These are phyloP conservation scores for Cymodocea nodosa DNA, from an alignment of 116 monocot genomes.

Conservation along the genomic window DNA sequence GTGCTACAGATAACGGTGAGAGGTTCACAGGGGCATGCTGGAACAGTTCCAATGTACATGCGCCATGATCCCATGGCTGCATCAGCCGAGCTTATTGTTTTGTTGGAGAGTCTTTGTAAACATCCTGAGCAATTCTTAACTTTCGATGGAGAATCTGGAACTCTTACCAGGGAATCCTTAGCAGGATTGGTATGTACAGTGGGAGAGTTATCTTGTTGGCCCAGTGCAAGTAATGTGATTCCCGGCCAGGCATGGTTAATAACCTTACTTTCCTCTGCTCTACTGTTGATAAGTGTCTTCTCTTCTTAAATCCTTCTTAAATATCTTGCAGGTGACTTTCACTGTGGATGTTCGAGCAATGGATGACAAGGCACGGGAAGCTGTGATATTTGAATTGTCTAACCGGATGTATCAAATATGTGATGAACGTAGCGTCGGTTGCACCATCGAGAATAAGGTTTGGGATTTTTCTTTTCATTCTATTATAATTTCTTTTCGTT, in stretches of 20 bases:
- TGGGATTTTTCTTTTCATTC: not conserved
- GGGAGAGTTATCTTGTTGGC: conserved; percentile 77
- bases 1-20: conserved; percentile 35
- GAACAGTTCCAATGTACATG: conserved; percentile 87
- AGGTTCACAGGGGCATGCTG: conserved; percentile 89
- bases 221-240: conserved; percentile 95
- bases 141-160: conserved; percentile 35
- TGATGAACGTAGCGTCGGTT: conserved; percentile 46
- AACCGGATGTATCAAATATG: conserved; percentile 43
- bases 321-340: conserved; percentile 45
- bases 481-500: not conserved
- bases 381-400: conserved; percentile 46
- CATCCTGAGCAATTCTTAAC: conserved; percentile 45
- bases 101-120: conserved; percentile 69
- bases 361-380: conserved; percentile 52
- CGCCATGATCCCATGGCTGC: conserved; percentile 88
- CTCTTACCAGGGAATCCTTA: conserved; percentile 43
- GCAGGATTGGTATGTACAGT: conserved; percentile 87
- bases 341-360: conserved; percentile 71
- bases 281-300: not conserved
- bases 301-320: not conserved
- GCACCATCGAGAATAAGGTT: conserved; percentile 69
- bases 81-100: conserved; percentile 72
- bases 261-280: not conserved
- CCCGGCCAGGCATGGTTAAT: conserved; percentile 60